phyloP scores from a whole-genome alignment of 83 land plant genomes.

The Thuja plicata region DNA sequence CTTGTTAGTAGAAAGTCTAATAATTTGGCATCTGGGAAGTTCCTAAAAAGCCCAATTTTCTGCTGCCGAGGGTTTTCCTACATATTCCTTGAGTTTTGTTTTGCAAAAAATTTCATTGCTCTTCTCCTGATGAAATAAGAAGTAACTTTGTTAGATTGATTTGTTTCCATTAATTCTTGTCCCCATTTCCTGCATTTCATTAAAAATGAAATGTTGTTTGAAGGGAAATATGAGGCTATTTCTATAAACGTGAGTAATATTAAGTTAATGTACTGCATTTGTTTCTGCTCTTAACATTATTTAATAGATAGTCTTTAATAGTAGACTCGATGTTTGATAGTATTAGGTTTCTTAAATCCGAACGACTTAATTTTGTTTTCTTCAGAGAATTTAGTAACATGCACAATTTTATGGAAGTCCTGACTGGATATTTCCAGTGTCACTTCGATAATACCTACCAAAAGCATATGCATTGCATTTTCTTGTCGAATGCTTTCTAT shows the following conservation, averaged over 20 bases:
- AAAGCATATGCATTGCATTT: no score
- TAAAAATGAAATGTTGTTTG: neutral
- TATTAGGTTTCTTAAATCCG: neutral
- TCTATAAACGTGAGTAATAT: neutral
- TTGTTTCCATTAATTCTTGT: neutral
- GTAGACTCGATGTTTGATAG: neutral
- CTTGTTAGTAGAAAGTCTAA: slow-evolving; percentile 15
- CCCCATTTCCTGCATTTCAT: neutral
- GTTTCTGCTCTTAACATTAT: neutral
- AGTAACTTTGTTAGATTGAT: neutral
- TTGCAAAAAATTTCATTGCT: neutral
- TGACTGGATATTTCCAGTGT: no score
- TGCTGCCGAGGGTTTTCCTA: slow-evolving; percentile 10
- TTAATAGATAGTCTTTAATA: neutral
- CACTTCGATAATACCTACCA: no score
- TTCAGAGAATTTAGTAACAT: neutral
- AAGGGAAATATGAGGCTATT: neutral
- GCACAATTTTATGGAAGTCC: neutral
- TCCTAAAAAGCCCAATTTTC: neutral
- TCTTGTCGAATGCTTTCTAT: no score
- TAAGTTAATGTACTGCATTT: neutral
- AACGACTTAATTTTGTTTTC: neutral
- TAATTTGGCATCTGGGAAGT: slow-evolving; percentile 17
- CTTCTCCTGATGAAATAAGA: neutral
- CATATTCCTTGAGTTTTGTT: neutral